Base-by-base conservation (phyloP, 805 yeast species). In the Citeromyces matritensis region DNA sequence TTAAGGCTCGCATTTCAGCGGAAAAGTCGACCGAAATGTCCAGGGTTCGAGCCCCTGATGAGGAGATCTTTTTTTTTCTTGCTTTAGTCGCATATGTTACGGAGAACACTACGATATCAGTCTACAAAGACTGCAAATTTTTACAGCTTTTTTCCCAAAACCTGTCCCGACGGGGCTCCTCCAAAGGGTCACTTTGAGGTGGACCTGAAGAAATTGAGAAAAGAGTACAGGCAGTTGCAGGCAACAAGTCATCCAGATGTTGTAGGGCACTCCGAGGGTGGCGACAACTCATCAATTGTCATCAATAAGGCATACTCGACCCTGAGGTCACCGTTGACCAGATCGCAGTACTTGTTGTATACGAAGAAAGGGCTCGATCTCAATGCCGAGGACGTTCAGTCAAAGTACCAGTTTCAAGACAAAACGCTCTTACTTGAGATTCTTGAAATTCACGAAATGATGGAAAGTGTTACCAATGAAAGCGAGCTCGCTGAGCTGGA, bases 201-300 rank as follows among this genome's bases (percentile, higher is more conserved):
- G 4, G 73, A 83, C 43, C 43, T 58, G 9, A 55, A 61, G 30
- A 44, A 54, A 11, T 60, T 88, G 30, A 65, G 94, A 32, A 65
- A 71, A 35, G 97, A 91, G 49, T 88, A 73, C 49, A 57, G 94
- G 26, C 39, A 45, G 6, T 56, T 85, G 21, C 97, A 88, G 50
- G 68, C 79, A 24, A 60, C 64, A 36, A 63, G 68, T 30, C 98
- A 88, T 47, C 98, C 98, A 0, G 98, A 88, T 55, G 59, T 62
- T 37, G 56, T 56, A 38, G 52, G 35, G 25, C 36, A 39, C 35
- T 30, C 41, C 35, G 29, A 26, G 4, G 32, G 29, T 14, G 48
- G 42, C 12, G 36, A 29, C 14, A 60, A 47, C 15, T 51, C 51
- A 7, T 63, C 79, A 4, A 64, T 85, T 2, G 44, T 65, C 13